phyloP scores from a whole-genome alignment of 768 basidiomycete species.

The Suillus variegatus region DNA sequence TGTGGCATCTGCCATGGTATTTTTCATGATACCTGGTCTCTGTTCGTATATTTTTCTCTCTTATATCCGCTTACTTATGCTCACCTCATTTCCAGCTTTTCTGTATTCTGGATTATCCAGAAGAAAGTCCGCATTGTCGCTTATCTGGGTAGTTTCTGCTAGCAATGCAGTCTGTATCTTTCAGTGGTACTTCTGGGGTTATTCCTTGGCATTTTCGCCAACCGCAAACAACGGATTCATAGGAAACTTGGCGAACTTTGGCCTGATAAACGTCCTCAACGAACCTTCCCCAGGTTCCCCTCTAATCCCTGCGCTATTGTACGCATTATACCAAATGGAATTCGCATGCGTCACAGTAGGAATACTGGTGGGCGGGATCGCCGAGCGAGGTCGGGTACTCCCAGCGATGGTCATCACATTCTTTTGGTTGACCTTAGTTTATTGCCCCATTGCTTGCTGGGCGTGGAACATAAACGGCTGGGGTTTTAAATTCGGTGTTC shows the following conservation, averaged over 20 bases:
- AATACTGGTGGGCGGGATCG: constrained; percentile 77
- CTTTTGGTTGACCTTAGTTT: constrained; percentile 84
- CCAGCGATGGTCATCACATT: constrained; percentile 84
- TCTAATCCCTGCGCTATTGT: constrained; percentile 79
- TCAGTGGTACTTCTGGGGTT: constrained; percentile 85
- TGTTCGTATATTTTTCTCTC: constrained; percentile 38
- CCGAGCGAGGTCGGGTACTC: constrained; percentile 83
- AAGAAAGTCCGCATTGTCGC: constrained; percentile 66
- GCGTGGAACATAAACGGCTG: constrained; percentile 82
- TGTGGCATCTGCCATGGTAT: constrained; percentile 68
- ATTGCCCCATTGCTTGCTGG: constrained; percentile 88
- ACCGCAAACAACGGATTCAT: constrained; percentile 75
- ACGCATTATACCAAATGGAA: constrained; percentile 87
- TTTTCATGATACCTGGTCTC: constrained; percentile 77
- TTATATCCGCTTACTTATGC: constrained; percentile 5
- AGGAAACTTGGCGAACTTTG: constrained; percentile 81
- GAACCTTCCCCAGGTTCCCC: constrained; percentile 77
- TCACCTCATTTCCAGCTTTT: constrained; percentile 48
- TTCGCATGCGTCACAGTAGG: constrained; percentile 81
- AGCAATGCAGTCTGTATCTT: constrained; percentile 76
- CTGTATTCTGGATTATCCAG: constrained; percentile 76
- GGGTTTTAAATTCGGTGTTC: constrained; percentile 83
- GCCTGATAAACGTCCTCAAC: constrained; percentile 68
- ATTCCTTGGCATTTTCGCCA: constrained; percentile 81
- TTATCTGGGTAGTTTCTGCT: constrained; percentile 74